Evolutionary conservation across 345 rosid species (phyloP).

Genomic region (Alliaria petiolata): DNA sequence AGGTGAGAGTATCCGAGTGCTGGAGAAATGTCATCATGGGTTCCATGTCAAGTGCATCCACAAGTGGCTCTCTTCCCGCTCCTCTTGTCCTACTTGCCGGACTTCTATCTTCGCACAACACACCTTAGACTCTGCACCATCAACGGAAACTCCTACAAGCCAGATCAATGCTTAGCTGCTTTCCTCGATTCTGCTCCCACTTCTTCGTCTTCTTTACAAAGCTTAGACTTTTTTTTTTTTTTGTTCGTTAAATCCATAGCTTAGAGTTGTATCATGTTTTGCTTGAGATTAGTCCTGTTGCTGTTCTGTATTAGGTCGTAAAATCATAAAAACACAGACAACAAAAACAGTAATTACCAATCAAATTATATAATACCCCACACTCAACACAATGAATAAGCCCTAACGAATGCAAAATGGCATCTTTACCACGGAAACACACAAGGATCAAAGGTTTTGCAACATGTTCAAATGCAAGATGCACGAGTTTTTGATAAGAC

Average conservation of each 20-base stretch:
- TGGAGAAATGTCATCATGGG: conserved; percentile 66
- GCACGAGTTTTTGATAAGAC: not conserved
- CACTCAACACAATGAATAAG: not conserved
- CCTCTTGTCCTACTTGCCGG: conserved; percentile 84
- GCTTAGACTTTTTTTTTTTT: not conserved
- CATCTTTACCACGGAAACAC: not conserved
- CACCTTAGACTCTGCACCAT: not conserved
- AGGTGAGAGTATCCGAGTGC: conserved; percentile 57
- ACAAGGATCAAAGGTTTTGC: not conserved
- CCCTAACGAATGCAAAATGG: not conserved
- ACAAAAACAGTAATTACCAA: not conserved
- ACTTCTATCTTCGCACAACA: conserved; percentile 33
- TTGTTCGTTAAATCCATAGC: not conserved
- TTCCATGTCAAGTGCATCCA: conserved; percentile 72
- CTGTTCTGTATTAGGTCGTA: conserved; percentile 1
- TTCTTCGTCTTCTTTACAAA: not conserved
- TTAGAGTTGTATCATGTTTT: conserved; percentile 21
- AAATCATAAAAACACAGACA: not conserved
- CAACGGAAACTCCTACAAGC: not conserved
- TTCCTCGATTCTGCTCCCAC: not conserved
- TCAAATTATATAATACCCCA: too few species aligned
- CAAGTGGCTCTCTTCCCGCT: conserved; percentile 55
- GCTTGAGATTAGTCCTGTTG: conserved; percentile 1
- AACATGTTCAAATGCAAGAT: not conserved
- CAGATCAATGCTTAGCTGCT: conserved; percentile 19